Base-by-base conservation (phyloP, 768 basidiomycete species). In the Cystoderma amianthinum region DNA sequence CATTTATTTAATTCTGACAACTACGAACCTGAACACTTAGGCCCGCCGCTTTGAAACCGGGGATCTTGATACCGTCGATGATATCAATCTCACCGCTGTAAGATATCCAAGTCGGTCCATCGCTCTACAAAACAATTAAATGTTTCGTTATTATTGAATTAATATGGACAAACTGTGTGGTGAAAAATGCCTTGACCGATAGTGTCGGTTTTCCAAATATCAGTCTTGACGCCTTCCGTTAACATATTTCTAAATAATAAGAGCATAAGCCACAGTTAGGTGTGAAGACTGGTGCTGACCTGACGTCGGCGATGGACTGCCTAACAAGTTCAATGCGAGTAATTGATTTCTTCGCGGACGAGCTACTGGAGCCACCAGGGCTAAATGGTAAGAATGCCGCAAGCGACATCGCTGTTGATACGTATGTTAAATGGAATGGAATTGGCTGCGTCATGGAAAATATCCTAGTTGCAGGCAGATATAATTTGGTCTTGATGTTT, bases 261-360 rank as follows among this genome's bases (percentile, higher is more conserved):
- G 21, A 7, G 35, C 24, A 17, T 21, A 17, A 32, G n/a, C 19
- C 9, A 6, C 38, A 40, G 34, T 38, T 33, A n/a, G 6, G 21
- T n/a, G 30, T 34, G 20, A 4, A 20, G 20, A 20, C 10, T 22
- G 10, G 6, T 12, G 42, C 62, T 22, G 46, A 72, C 73, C 72
- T 72, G 19, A 81, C 79, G 54, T 87, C 83, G 6, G 85, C 80
- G 5, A 69, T 72, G 3, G 74, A 71, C 55, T 87, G 85, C 41
- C 85, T 68, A 58, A 85, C 65, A 16, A 86, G 50, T 48, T 81
- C 74, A 18, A 87, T 60, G 5, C 69, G 72, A 4, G 79, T 84
- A 15, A 60, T 52, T 16, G 34, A 16, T 36, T 36, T 36, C 9
- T 9, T 7, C 33, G 59, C 62, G 6, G 46, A 38, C 5, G 42